Evolutionary conservation across 768 basidiomycete species (phyloP), one percentile per base, ranked within the genome.

Genomic region (Coprinellus micaceus): DNA sequence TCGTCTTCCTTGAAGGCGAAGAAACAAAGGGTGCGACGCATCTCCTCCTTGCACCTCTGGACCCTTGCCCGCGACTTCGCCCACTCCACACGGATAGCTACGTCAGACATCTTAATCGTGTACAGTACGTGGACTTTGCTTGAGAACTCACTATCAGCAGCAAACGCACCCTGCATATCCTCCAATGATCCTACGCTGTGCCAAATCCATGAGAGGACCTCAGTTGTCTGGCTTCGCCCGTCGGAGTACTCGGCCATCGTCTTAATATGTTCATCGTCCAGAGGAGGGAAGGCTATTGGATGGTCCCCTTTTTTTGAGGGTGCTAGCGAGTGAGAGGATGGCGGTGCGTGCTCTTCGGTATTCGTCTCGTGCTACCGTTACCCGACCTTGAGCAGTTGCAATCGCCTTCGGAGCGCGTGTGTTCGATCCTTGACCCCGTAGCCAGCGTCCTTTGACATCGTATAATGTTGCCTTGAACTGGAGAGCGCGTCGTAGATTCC

Each of bases 341-440:
- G 40, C 40, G 6, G 13, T 21, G n/a, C 40, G 40, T 17, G 40
- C 40, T 43, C n/a, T 15, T 15, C 63, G 58, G 37, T 68, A 70
- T 19, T 62, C 58, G 4, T 50, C 58, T 0, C 61, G 59, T 29
- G 43, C 40, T 2, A 52, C 57, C 13, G 60, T 36, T 33, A 65
- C 62, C 24, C 57, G 59, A 2, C 59, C 61, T 26, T 65, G 48
- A 11, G 64, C 45, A 2, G 52, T 48, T 17, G 22, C 46, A 4
- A 68, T 63, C 15, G 60, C 49, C 17, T 57, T 61, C 1, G 49
- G 28, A 1, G 69, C 66, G 3, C 62, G 52, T 1, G 64, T 70
- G 44, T 70, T 68, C 1, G 61, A 58, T 7, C 49, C 41, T 29
- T 67, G 66, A 1, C 66, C 66, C 3, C 58, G 53, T 19, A 66